phyloP scores from a whole-genome alignment of 805 yeast species.

The Torulaspora delbrueckii region DNA sequence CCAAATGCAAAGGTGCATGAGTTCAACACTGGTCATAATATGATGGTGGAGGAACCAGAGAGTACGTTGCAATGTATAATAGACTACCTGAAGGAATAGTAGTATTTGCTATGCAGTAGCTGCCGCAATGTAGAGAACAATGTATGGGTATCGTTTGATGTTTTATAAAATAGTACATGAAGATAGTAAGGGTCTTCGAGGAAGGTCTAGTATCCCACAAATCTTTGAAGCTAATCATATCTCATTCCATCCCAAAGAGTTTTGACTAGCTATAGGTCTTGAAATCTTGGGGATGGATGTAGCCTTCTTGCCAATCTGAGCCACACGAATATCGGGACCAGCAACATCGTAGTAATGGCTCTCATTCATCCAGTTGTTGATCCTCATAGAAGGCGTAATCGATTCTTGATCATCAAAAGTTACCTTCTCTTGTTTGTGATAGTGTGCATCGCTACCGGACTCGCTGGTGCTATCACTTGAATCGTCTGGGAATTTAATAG shows the following conservation, averaged over 20 bases:
- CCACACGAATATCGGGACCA: conserved; percentile 14
- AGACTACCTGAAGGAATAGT: conserved; percentile 17
- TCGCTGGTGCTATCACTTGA: conserved; percentile 16
- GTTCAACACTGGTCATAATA: conserved; percentile 32
- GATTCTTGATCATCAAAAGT: conserved; percentile 16
- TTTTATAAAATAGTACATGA: conserved; percentile 10
- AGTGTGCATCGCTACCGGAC: conserved; percentile 7
- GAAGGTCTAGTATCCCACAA: neutral
- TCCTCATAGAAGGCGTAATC: conserved; percentile 28
- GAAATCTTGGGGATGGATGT: conserved; percentile 46
- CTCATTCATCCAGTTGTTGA: conserved; percentile 34
- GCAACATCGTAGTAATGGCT: conserved; percentile 21
- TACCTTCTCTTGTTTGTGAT: conserved; percentile 15
- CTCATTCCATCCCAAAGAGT: conserved; percentile 64
- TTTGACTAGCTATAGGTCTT: conserved; percentile 63
- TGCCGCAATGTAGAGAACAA: neutral
- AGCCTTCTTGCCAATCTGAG: conserved; percentile 9
- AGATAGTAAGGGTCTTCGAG: conserved; percentile 1
- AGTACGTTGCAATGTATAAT: conserved; percentile 15
- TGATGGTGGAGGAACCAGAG: conserved; percentile 28
- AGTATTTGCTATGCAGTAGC: neutral
- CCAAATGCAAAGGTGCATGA: conserved; percentile 24
- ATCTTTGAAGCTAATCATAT: conserved; percentile 17
- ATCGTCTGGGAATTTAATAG: conserved; percentile 21
- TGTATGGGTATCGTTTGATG: conserved; percentile 1